Base-by-base conservation (phyloP, 371 early-diverging fungal genomes). In the Mucor sp. region DNA sequence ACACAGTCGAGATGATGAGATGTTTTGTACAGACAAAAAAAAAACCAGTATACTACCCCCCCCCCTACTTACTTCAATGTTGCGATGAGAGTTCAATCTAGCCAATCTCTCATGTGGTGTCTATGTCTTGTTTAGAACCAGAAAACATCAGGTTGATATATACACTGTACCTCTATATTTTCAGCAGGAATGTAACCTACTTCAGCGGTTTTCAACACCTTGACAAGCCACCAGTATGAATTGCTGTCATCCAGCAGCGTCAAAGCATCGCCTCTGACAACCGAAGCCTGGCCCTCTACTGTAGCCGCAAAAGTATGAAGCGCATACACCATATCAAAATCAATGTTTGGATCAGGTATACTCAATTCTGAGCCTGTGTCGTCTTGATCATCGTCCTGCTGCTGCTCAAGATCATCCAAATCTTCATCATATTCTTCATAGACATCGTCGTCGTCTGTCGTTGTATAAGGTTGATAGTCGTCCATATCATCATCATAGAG, bases 101-200 rank as follows among this genome's bases (percentile, higher is more conserved):
- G 97, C 97, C 41, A 95, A 79, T 55, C 94, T 87, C 72, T 97
- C 97, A 70, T 87, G 89, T 17, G 96, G 95, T 9, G 97, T 96
- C 91, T 92, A 75, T 43, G 30, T 23, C 32, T 4, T 55, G 55
- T 28, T 28, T 0, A 55, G 25, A 3, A 8, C 4, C 5, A 25
- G 17, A 27, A 53, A 53, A 6, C 19, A 37, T n/a, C n/a, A n/a
- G n/a, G n/a, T n/a, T n/a, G n/a, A n/a, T n/a, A n/a, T n/a, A n/a
- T n/a, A n/a, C n/a, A n/a, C n/a, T n/a, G n/a, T 76, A 92, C 91
- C 81, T 98, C 98, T 47, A 98, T 91, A 72, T 95, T 97, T 74
- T 97, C 97, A 7, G 98, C 97, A 11, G 98, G 98, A 58, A 98
- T 95, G 70, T 97, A 98, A 1, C 98, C 98, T 60, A 97, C 93